These are phyloP conservation scores for Astragalus membranaceus DNA, from an alignment of 306 rosid genomes.

Conservation along the genomic window DNA sequence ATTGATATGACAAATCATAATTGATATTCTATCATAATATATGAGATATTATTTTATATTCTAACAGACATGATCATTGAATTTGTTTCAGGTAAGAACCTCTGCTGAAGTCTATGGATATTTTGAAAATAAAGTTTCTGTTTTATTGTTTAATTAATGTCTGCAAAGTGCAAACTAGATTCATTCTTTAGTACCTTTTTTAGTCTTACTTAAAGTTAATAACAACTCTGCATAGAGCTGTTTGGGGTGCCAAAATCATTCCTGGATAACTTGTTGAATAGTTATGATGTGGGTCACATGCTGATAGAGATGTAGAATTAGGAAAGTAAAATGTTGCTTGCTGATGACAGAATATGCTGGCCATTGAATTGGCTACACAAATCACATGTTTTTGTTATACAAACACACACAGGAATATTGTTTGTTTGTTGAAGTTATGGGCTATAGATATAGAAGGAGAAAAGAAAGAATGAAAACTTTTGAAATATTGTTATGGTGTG, in stretches of 20 bases:
- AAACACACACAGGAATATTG: too few relatives aligned
- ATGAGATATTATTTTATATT: too few relatives aligned
- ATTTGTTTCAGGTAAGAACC: slow-evolving; percentile 68
- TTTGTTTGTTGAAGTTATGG: too few relatives aligned
- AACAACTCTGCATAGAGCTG: neutral
- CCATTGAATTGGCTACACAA: neutral
- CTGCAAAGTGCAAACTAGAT: slow-evolving; percentile 12
- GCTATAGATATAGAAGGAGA: too few relatives aligned
- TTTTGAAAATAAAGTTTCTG: neutral
- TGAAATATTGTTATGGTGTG: too few relatives aligned
- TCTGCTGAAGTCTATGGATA: neutral
- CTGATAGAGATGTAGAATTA: slow-evolving; percentile 12
- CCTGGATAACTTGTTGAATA: neutral
- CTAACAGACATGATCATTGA: slow-evolving; percentile 82
- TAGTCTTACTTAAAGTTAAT: neutral
- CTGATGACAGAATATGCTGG: slow-evolving; percentile 4
- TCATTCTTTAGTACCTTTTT: neutral
- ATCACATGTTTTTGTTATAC: neutral
- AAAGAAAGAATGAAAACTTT: too few relatives aligned
- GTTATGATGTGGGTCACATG: neutral
- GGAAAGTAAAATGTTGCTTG: neutral
- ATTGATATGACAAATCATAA: too few relatives aligned
- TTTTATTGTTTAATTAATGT: slow-evolving; percentile 10
- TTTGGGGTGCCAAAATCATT: neutral
- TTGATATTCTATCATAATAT: too few relatives aligned